Evolutionary conservation across 2,329 filamentous ascomycete species (phyloP).

Genomic region (Arthroderma sp.): DNA sequence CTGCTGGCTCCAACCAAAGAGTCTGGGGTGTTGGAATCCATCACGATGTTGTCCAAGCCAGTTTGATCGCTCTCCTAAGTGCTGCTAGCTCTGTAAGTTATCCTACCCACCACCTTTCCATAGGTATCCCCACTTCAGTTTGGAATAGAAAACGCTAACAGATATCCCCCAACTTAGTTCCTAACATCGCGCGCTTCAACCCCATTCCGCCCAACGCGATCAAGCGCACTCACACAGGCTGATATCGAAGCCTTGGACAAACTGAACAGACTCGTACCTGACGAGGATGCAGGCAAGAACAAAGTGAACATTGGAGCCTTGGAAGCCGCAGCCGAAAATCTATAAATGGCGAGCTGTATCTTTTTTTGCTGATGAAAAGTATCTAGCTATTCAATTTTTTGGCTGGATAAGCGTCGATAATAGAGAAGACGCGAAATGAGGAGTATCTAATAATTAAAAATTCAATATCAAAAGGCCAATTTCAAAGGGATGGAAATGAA

Average conservation of each 20-base stretch:
- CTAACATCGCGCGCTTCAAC: constrained; percentile 56
- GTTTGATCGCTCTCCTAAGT: constrained; percentile 70
- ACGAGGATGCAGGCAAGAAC: constrained; percentile 14
- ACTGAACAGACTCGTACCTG: constrained; percentile 18
- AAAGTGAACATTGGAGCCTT: constrained; percentile 12
- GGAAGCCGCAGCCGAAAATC: constrained; percentile 9
- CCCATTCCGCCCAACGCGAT: constrained; percentile 45
- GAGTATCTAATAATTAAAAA: too few species aligned
- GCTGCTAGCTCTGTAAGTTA: constrained; percentile 70
- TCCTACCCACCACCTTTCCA: neutral
- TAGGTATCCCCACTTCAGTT: neutral
- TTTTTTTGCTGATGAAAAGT: neutral
- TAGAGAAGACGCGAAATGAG: too few species aligned
- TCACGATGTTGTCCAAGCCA: constrained; percentile 82
- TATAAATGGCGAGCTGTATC: constrained; percentile 2
- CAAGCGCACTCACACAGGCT: constrained; percentile 36
- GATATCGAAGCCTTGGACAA: constrained; percentile 33
- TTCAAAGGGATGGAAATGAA: too few species aligned
- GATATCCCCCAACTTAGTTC: constrained; percentile 43
- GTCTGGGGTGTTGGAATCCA: constrained; percentile 90
- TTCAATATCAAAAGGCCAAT: too few species aligned
- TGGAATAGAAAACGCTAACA: neutral
- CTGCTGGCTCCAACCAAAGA: constrained; percentile 51
- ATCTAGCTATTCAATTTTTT: too few species aligned
- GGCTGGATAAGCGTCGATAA: too few species aligned